These are phyloP conservation scores for Torulaspora microellipsoides DNA, from an alignment of 805 yeast species.

Conservation along the genomic window DNA sequence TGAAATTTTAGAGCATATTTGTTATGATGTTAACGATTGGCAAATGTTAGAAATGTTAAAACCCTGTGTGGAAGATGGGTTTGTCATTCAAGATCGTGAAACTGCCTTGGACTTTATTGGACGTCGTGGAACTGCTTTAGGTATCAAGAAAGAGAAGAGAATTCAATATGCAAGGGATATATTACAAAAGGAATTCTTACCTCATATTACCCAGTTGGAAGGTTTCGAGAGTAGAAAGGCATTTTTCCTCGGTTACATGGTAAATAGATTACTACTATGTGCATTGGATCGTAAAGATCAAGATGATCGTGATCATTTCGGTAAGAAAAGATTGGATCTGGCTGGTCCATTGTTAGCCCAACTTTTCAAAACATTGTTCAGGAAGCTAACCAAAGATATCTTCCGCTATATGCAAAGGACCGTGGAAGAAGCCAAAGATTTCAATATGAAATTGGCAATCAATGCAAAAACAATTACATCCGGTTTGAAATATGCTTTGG, in stretches of 20 bases:
- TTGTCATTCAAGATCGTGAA: conserved; percentile 95
- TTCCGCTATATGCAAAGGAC: conserved; percentile 98
- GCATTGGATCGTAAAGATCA: conserved; percentile 97
- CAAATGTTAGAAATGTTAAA: conserved; percentile 98
- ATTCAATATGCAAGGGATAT: conserved; percentile 97
- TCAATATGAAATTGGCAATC: conserved; percentile 93
- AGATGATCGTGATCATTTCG: conserved; percentile 99
- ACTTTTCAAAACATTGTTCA: conserved; percentile 88
- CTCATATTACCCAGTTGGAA: conserved; percentile 95
- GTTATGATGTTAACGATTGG: conserved; percentile 98
- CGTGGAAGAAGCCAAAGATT: conserved; percentile 95
- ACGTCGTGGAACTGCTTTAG: conserved; percentile 95
- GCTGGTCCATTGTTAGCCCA: conserved; percentile 98
- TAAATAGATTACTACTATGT: conserved; percentile 87
- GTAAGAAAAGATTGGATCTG: conserved; percentile 95
- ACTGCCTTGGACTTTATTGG: conserved; percentile 98
- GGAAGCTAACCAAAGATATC: conserved; percentile 92
- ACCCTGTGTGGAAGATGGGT: conserved; percentile 99
- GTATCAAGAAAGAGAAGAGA: conserved; percentile 96
- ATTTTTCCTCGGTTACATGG: conserved; percentile 96
- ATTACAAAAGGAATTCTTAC: conserved; percentile 90
- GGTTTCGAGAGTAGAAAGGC: conserved; percentile 98
- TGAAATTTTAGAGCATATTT: conserved; percentile 95
- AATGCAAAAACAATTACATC: conserved; percentile 96
- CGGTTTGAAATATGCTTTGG: conserved; percentile 94